Evolutionary conservation across 306 rosid species (phyloP).

Genomic region (Vicia villosa): DNA sequence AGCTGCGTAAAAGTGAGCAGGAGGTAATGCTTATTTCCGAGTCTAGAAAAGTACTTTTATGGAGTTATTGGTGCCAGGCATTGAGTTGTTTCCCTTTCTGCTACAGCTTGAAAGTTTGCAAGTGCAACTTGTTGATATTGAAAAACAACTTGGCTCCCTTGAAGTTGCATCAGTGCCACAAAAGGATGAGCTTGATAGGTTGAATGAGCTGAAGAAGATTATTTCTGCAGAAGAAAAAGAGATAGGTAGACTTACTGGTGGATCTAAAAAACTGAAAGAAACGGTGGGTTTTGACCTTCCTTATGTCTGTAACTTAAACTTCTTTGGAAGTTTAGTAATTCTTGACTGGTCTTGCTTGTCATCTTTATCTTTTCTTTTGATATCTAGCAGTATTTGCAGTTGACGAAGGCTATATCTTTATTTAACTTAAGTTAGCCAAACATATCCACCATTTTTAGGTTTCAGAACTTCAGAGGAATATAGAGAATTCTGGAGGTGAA

Average conservation of each 20-base stretch:
- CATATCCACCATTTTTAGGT: conserved; percentile 54
- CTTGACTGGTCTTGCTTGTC: conserved; percentile 29
- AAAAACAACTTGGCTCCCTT: conserved; percentile 77
- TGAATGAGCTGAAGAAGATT: conserved; percentile 64
- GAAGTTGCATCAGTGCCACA: conserved; percentile 76
- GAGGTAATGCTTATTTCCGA: conserved; percentile 58
- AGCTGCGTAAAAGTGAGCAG: conserved; percentile 79
- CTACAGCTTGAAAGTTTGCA: conserved; percentile 80
- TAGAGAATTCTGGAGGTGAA: conserved; percentile 94
- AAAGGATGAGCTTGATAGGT: conserved; percentile 68
- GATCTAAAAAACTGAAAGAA: conserved; percentile 82
- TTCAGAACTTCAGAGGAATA: conserved; percentile 68
- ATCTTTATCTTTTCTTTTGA: conserved; percentile 8
- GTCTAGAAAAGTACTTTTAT: conserved; percentile 7
- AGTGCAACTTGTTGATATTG: conserved; percentile 72
- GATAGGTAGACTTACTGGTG: conserved; percentile 59
- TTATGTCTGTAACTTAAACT: conserved; percentile 9
- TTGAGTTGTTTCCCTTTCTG: conserved; percentile 20
- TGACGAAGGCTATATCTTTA: background rate
- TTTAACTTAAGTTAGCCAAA: conserved; percentile 33
- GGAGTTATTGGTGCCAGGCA: conserved; percentile 5
- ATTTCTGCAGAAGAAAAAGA: conserved; percentile 71
- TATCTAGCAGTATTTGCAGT: conserved; percentile 17
- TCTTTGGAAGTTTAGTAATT: conserved; percentile 26
- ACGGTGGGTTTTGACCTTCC: conserved; percentile 55